Conservation (phyloP, 768 basidiomycete species). For the Tricholoma matsutake region DNA sequence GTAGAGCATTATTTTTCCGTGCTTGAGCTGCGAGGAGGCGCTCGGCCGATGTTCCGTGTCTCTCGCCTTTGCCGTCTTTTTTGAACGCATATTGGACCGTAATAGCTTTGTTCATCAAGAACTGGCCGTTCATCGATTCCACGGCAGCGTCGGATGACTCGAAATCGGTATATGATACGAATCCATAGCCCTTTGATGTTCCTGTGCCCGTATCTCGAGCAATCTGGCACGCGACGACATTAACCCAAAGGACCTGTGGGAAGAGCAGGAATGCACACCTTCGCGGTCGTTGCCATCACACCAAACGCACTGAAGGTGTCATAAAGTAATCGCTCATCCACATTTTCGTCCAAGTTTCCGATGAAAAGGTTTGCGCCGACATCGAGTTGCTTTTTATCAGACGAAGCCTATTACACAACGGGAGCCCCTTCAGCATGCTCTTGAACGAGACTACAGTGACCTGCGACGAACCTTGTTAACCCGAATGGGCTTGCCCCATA, state of each 20-base stretch:
- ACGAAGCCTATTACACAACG: constrained; percentile 68
- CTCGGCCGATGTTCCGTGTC: constrained; percentile 97
- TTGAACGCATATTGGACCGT: constrained; percentile 98
- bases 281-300: constrained; percentile 87
- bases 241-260: constrained; percentile 1
- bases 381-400: constrained; percentile 97
- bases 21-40: constrained; percentile 94
- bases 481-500: constrained; percentile 97
- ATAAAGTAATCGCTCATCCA: constrained; percentile 89
- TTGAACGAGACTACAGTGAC: constrained; percentile 3
- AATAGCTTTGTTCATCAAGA: constrained; percentile 98
- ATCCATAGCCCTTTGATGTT: constrained; percentile 94
- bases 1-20: constrained; percentile 90
- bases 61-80: constrained; percentile 97
- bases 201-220: constrained; percentile 85
- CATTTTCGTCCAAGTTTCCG: constrained; percentile 92
- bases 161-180: constrained; percentile 96
- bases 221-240: constrained; percentile 50
- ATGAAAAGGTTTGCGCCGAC: constrained; percentile 98
- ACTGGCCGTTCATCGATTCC: constrained; percentile 96
- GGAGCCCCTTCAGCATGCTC: constrained; percentile 1
- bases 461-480: constrained; percentile 87
- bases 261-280: constrained; percentile 45
- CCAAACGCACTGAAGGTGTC: constrained; percentile 97
- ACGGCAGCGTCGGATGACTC: constrained; percentile 95